Base-by-base conservation (phyloP, 768 basidiomycete genomes). In the Paxillus rubicundulus region DNA sequence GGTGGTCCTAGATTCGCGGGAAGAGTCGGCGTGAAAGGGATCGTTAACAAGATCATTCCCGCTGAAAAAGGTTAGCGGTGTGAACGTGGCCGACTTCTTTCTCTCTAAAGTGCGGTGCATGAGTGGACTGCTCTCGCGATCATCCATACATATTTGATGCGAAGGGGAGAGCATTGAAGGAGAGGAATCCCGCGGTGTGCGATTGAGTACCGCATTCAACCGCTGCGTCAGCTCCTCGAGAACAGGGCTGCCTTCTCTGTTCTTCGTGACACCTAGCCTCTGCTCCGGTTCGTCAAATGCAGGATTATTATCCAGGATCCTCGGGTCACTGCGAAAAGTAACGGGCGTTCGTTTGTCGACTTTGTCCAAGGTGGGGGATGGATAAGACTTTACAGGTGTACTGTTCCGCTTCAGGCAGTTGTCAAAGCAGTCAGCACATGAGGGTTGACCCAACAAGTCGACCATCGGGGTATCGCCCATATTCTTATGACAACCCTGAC, bases 351-450 rank as follows among this genome's bases (percentile, higher is more conserved):
- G 72, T 42, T 50, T 53, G 43, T 72, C 69, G 24, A 62, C 67
- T 52, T 42, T 62, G 21, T 63, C 65, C 33, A 40, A 48, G 52
- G 13, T 47, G 59, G 64, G 53, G 50, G 58, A 56, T 73, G 76
- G 67, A 75, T 74, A 56, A 76, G 74, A 64, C 59, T 43, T 67
- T 45, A 44, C 58, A 30, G 64, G 64, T 12, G 80, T 80, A 28
- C 12, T 66, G 53, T 78, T 80, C 28, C 82, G 74, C 53, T 78
- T 82, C 43, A 91, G 74, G 62, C 87, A 90, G 36, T 65, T 82
- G 54, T 90, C 91, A 59, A 93, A 92, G 61, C 91, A 93, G 38
- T 86, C 86, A 7, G 77, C 73, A 59, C 91, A 93, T 38, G 84
- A 87, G 9, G 91, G 91, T 30, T 80, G 78, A 4, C 91, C 91